phyloP scores from a whole-genome alignment of 2,329 filamentous ascomycete genomes.

The Pseudopyricularia javanii region DNA sequence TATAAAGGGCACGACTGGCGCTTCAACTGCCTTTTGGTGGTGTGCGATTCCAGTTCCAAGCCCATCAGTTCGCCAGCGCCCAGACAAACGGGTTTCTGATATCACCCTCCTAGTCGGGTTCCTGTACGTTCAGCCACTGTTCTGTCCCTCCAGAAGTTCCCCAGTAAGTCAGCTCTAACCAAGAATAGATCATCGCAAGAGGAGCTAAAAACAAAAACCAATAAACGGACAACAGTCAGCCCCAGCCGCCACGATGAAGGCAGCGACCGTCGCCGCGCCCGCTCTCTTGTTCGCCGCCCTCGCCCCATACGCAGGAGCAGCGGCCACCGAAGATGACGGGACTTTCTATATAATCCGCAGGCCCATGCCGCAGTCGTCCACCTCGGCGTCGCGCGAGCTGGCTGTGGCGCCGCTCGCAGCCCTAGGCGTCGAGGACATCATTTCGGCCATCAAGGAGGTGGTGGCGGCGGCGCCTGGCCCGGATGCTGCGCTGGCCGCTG shows the following conservation, averaged over 20 bases:
- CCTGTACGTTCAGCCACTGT: background rate
- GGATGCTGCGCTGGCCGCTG: background rate
- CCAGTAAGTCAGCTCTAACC: background rate
- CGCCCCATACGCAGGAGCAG: background rate
- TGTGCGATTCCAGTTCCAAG: background rate
- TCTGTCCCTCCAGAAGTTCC: background rate
- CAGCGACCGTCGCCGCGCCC: background rate
- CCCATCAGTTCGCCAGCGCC: background rate
- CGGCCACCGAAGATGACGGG: background rate
- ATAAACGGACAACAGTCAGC: background rate
- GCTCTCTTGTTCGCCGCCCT: background rate
- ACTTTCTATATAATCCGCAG: background rate
- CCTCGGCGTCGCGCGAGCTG: background rate
- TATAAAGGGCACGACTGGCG: background rate
- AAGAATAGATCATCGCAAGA: background rate
- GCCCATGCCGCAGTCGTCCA: background rate
- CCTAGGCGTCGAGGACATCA: background rate
- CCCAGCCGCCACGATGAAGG: background rate
- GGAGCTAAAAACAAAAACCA: background rate
- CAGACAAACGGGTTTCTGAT: background rate
- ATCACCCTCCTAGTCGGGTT: background rate
- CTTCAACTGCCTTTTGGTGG: background rate
- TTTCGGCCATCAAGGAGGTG: background rate
- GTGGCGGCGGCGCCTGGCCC: background rate
- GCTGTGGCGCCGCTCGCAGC: background rate